phyloP scores from a whole-genome alignment of 305 asterid genomes.

The Fraxinus nigra region DNA sequence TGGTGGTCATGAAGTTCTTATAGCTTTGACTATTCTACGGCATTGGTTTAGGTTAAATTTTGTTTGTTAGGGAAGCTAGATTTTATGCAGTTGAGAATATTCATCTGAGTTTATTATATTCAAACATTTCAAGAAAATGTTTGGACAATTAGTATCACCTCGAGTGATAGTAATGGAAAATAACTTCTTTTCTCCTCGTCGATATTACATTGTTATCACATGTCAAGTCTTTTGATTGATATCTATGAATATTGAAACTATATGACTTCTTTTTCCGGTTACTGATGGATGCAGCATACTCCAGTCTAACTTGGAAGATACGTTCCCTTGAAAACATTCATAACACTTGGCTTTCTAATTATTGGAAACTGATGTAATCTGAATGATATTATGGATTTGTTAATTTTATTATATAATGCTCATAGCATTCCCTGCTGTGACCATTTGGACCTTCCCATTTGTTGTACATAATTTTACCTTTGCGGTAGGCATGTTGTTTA shows the following conservation, averaged over 20 bases:
- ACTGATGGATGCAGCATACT: not conserved
- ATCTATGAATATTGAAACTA: not conserved
- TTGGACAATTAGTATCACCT: not conserved
- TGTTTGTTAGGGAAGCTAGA: not conserved
- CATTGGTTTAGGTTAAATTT: constrained; percentile 13
- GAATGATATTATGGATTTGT: not conserved
- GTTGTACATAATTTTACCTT: not conserved
- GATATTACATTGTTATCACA: not conserved
- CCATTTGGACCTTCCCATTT: not conserved
- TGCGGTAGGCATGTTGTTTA: constrained; percentile 7
- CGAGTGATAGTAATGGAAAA: constrained; percentile 8
- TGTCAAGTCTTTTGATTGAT: constrained; percentile 10
- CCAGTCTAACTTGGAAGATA: not conserved
- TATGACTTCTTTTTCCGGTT: not conserved
- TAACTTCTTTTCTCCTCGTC: not conserved
- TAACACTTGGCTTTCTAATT: not conserved
- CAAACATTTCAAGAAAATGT: not conserved
- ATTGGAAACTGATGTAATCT: not conserved
- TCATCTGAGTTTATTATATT: not conserved
- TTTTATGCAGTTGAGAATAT: constrained; percentile 13
- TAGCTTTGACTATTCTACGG: not conserved
- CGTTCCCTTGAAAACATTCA: not conserved
- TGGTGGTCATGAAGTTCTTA: constrained; percentile 13
- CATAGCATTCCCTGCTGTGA: not conserved
- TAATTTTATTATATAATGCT: constrained; percentile 10